Evolutionary conservation across 179 eudicot genomes (phyloP), one percentile per base, ranked within the genome.

Genomic region (Heliamphora pulchella): DNA sequence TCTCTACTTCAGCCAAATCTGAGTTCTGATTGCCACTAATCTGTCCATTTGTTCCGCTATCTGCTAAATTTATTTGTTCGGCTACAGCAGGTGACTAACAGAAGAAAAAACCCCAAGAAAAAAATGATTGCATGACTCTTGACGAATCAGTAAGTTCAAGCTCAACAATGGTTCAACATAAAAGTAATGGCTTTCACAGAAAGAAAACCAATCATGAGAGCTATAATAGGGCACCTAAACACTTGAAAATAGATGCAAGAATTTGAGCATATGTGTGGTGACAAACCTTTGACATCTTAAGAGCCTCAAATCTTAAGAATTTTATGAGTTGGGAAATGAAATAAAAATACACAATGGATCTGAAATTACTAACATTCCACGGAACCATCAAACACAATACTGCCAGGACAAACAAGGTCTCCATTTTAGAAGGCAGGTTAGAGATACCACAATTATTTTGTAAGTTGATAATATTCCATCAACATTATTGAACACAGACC

Each of bases 31-130:
- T 61, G 5, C 31, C 3, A n/a, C 41, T 75, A 22, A 68, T 62
- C 20, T 8, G 57, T 50, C 59, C 66, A 48, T 76, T 61, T 59
- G 50, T 20, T 75, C 5, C 11, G 50, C 61, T 62, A n/a, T 68
- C 85, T 61, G 75, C 77, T 75, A 69, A n/a, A 2, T 48, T 61
- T n/a, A 17, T n/a, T 59, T 20, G 58, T 62, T 70, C 77, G 3
- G 18, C 77, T 62, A 69, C 51, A 43, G 73, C 59, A 43, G 66
- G 71, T 15, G 80, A 83, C 85, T 83, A 54, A 68, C 22, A 70
- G 22, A 75, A 22, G 17, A 18, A 62, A 76, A 57, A n/a, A 77
- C 20, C 31, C 74, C 2, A 20, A 74, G 39, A 80, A 43, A 0
- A 8, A 22, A 54, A 74, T 13, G 68, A 47, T 5, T 43, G 59